Conservation (phyloP, 495 filamentous ascomycete genomes). For the Lophiostoma macrostomum region DNA sequence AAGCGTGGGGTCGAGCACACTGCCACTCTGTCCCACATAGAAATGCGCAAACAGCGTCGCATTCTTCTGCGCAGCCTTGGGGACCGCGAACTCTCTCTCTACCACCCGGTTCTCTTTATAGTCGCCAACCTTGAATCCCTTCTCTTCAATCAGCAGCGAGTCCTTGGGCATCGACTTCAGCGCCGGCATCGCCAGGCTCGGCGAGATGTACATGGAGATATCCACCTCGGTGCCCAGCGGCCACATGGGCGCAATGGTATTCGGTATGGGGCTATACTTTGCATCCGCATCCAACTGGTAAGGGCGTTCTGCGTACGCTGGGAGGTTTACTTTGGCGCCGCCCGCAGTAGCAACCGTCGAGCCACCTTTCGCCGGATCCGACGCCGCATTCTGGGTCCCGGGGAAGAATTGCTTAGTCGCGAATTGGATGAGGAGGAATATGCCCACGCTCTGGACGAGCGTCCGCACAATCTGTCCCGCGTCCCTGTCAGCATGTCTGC, state of each 20-base stretch:
- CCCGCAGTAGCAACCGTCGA: constrained; percentile 8
- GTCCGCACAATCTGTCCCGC: constrained; percentile 46
- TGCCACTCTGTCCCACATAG: constrained; percentile 73
- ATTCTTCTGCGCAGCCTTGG: constrained; percentile 79
- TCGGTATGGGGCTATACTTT: constrained; percentile 69
- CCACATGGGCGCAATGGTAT: constrained; percentile 85
- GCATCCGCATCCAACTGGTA: constrained; percentile 55
- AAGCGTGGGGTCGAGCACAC: constrained; percentile 68
- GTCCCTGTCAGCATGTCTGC: constrained; percentile 8
- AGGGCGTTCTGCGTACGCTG: constrained; percentile 65
- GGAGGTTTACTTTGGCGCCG: constrained; percentile 52
- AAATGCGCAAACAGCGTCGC: constrained; percentile 94
- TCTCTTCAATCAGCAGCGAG: constrained; percentile 71
- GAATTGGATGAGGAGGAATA: constrained; percentile 68
- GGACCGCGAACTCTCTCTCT: constrained; percentile 74
- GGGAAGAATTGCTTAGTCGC: constrained; percentile 57
- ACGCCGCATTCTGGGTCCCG: constrained; percentile 35
- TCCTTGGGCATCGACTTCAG: constrained; percentile 56
- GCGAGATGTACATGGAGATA: constrained; percentile 78
- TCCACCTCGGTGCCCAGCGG: constrained; percentile 72
- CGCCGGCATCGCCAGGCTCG: constrained; percentile 65
- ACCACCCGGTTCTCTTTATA: constrained; percentile 74
- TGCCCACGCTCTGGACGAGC: constrained; percentile 63
- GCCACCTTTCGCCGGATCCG: constrained; percentile 19
- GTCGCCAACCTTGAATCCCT: constrained; percentile 74